Percentiles rank a stretch among this genome's conserved stretches.
phyloP scores from a whole-genome alignment of 192 early-diverging fungal species.

The Backusella sp. region DNA sequence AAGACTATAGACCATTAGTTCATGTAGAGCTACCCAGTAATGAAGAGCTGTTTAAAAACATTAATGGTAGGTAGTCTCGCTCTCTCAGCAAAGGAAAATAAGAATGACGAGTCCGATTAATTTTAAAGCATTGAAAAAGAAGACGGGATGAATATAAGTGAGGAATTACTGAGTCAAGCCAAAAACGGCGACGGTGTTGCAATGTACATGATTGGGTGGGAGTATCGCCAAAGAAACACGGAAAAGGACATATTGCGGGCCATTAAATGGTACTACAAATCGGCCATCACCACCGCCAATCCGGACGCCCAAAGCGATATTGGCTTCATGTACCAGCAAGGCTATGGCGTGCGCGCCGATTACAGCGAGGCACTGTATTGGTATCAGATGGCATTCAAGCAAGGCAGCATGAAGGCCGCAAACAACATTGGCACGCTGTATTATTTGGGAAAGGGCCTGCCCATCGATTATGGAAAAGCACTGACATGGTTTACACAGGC shows the following conservation, averaged over 20 bases:
- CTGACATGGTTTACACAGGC: not conserved
- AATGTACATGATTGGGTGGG: not conserved
- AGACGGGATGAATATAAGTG: not conserved
- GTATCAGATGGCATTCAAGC: not conserved
- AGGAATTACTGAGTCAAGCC: not conserved
- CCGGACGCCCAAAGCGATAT: not conserved
- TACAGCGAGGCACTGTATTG: not conserved
- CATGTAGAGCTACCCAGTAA: not conserved
- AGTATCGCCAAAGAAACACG: not conserved
- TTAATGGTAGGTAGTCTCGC: not conserved
- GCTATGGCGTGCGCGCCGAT: not conserved
- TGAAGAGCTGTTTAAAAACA: not conserved
- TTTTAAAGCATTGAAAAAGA: conserved; percentile 5
- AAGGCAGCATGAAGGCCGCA: not conserved
- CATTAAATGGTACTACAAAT: not conserved
- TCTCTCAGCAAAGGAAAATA: not conserved
- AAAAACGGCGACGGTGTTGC: not conserved
- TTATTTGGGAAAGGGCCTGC: not conserved
- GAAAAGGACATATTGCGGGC: not conserved
- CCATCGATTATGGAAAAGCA: not conserved
- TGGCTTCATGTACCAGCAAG: not conserved
- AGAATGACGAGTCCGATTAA: not conserved
- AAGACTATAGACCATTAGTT: not conserved
- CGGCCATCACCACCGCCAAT: not conserved
- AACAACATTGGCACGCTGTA: not conserved